Evolutionary conservation across 345 rosid species (phyloP), one percentile per base, ranked within the genome.

Genomic region (Acer saccharum): DNA sequence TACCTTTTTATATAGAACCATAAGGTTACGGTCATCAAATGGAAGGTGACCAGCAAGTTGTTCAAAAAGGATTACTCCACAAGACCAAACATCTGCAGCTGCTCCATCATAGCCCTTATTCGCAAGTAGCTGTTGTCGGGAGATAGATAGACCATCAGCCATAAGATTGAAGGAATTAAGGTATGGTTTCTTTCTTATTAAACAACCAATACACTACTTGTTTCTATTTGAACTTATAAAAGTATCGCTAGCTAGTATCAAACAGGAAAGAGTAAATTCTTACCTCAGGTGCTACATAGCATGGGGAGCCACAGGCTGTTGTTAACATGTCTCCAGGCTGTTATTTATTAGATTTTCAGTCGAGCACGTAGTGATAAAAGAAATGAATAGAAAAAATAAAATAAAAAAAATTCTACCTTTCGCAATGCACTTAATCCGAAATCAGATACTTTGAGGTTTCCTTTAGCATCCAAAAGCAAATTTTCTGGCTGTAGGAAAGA

Each of bases 241-340:
- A 29, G 12, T 58, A 12, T 48, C 39, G 65, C 32, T 6, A 74
- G 25, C 25, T 23, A 23, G 20, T 27, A 9, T 2, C 3, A 29
- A 77, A 18, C 25, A 35, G 7, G 61, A 66, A 63, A 54, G 43
- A 70, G 1, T 44, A 32, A 71, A 35, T 44, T 65, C 83, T 82
- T 77, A 92, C 98, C 97, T 95, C 99, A 0, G 99, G 98, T 65
- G 98, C 99, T 54, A 91, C 91, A 25, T 95, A 93, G 77, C 94
- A 90, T 0, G 98, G 99, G 29, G 99, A 95, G 12, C 99, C 98
- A 72, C 98, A 95, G 10, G 98, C 91, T 65, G 98, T 95, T n/a
- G 91, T 84, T 63, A 91, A 88, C 87, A 92, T 81, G 72, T 90
- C 90, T 72, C 92, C 97, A 62, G 93, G 92, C 96, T 92, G 86